Conservation (phyloP, 352 stramenopile genomes). For the Plasmopara muralis region DNA sequence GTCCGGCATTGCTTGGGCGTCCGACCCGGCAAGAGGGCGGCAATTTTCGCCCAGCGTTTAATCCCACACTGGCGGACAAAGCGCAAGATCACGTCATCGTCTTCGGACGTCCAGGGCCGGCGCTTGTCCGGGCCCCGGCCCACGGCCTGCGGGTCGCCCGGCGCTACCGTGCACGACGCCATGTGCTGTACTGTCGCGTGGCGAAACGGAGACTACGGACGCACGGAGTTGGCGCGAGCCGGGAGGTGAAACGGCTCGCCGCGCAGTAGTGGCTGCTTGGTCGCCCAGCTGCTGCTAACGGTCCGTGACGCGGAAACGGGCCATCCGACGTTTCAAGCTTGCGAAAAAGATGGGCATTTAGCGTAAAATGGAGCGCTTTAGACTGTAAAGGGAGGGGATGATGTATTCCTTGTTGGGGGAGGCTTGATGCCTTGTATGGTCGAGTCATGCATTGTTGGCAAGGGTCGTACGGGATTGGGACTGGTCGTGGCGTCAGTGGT, state of each 20-base stretch:
- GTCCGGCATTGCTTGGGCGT: slow-evolving; percentile 97
- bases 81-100: slow-evolving; percentile 59
- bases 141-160: slow-evolving; percentile 1
- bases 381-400: too few species aligned
- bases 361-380: too few species aligned
- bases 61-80: slow-evolving; percentile 70
- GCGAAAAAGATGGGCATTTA: neutral
- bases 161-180: slow-evolving; percentile 1
- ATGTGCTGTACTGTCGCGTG: slow-evolving; percentile 1
- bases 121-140: slow-evolving; percentile 29
- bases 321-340: slow-evolving; percentile 14
- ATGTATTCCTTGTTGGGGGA: too few species aligned
- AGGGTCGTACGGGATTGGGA: neutral
- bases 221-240: neutral
- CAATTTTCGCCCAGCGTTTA: slow-evolving; percentile 92
- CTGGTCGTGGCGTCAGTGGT: neutral
- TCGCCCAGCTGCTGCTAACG: slow-evolving; percentile 13
- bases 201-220: neutral
- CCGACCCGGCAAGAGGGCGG: slow-evolving; percentile 81
- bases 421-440: too few species aligned
- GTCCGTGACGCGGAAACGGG: slow-evolving; percentile 5
- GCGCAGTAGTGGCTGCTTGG: slow-evolving; percentile 13
- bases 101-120: slow-evolving; percentile 50
- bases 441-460: too few species aligned
- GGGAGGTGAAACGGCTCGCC: slow-evolving; percentile 13